A percentile compares a stretch with the other conserved stretches of the same genome.
Evolutionary conservation across 164 flowering plant genomes (phyloP).

Genomic region (Taxillus chinensis): DNA sequence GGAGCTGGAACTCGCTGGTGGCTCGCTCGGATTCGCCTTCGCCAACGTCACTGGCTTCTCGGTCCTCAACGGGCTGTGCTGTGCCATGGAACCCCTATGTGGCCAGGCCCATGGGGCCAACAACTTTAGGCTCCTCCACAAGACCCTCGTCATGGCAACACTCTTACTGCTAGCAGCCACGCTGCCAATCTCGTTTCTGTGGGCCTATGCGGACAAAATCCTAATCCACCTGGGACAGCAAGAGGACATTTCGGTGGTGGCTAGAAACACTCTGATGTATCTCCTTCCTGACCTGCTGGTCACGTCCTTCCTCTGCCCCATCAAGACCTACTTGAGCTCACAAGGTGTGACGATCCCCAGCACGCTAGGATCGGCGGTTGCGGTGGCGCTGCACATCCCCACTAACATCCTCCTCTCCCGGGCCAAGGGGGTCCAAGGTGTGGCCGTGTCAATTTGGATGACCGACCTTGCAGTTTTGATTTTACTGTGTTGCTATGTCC

Average conservation of each 20-base stretch:
- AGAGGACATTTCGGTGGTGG: conserved; percentile 43
- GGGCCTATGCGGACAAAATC: conserved; percentile 69
- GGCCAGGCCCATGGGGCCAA: conserved; percentile 89
- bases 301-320: conserved; percentile 63
- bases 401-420: conserved; percentile 50
- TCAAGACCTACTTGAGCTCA: conserved; percentile 69
- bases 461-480: conserved; percentile 44
- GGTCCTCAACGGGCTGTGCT: conserved; percentile 65
- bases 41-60: conserved; percentile 89
- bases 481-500: conserved; percentile 33
- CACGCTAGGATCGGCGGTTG: conserved; percentile 58
- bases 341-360: conserved; percentile 60
- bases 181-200: conserved; percentile 55
- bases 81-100: conserved; percentile 94
- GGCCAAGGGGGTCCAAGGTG: conserved; percentile 53
- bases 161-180: conserved; percentile 38
- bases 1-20: conserved; percentile 70
- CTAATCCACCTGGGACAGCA: conserved; percentile 63
- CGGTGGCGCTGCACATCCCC: conserved; percentile 54
- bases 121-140: conserved; percentile 69
- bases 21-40: conserved; percentile 73
- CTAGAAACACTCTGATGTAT: conserved; percentile 41
- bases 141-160: conserved; percentile 62
- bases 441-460: conserved; percentile 68
- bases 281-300: conserved; percentile 75